A percentile compares a stretch with the other conserved stretches of the same genome.
Evolutionary conservation across 2,329 filamentous ascomycete genomes (phyloP).

Genomic region (Dendrostoma leiphaemia): DNA sequence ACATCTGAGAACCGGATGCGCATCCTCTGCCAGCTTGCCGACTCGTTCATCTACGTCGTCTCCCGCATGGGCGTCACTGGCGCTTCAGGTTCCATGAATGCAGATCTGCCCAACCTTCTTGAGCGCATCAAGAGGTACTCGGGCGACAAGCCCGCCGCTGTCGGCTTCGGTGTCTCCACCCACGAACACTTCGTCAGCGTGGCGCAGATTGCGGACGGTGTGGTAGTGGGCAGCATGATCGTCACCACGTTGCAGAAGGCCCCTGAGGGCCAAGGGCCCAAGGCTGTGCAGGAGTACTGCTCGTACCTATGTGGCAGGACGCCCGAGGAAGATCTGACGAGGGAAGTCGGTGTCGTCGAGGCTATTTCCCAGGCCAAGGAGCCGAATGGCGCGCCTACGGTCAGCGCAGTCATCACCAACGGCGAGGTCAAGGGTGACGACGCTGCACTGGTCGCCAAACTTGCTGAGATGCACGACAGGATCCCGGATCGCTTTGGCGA

Average conservation of each 20-base stretch:
- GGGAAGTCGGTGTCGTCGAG: constrained; percentile 70
- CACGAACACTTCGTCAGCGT: constrained; percentile 89
- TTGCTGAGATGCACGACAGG: constrained; percentile 77
- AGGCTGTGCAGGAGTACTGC: constrained; percentile 84
- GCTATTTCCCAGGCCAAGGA: constrained; percentile 61
- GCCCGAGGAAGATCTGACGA: constrained; percentile 42
- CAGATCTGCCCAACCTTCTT: constrained; percentile 77
- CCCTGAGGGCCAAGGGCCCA: constrained; percentile 61
- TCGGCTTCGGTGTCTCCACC: constrained; percentile 96
- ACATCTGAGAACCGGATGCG: constrained; percentile 94
- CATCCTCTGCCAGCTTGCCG: constrained; percentile 91
- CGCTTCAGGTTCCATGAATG: constrained; percentile 78
- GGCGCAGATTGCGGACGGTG: constrained; percentile 81
- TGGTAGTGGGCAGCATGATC: constrained; percentile 95
- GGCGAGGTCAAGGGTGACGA: constrained; percentile 47
- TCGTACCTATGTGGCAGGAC: constrained; percentile 59
- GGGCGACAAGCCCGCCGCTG: constrained; percentile 83
- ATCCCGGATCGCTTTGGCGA: constrained; percentile 88
- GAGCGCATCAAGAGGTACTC: constrained; percentile 88
- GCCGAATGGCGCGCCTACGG: constrained; percentile 59
- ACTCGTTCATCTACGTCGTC: constrained; percentile 98
- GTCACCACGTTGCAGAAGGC: constrained; percentile 76
- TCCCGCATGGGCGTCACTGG: constrained; percentile 97
- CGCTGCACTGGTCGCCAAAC: constrained; percentile 67
- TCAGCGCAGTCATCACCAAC: constrained; percentile 63